These are phyloP conservation scores for Penicillium turbatum DNA, from an alignment of 495 filamentous ascomycete genomes.

Conservation along the genomic window DNA sequence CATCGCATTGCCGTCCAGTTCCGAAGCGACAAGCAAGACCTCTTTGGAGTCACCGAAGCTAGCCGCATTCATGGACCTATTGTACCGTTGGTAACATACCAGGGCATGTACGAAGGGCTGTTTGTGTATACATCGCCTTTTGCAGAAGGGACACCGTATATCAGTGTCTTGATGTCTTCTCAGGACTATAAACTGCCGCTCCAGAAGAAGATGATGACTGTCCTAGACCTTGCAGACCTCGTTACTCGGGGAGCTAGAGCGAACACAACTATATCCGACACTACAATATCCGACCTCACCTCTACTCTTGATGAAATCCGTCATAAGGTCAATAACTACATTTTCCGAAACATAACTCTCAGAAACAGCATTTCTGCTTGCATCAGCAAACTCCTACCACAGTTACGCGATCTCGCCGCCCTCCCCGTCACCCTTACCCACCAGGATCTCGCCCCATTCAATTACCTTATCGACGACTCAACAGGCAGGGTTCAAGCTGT, in stretches of 20 bases:
- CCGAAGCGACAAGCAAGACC: constrained; percentile 14
- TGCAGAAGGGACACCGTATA: constrained; percentile 15
- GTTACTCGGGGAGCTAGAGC: constrained; percentile 13
- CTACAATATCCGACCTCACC: constrained; percentile 5
- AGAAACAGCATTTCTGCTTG: constrained; percentile 9
- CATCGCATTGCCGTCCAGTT: constrained; percentile 13
- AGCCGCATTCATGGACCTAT: constrained; percentile 14
- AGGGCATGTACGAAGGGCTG: constrained; percentile 10
- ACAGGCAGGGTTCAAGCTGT: constrained; percentile 8
- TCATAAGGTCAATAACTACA: constrained; percentile 6
- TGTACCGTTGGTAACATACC: constrained; percentile 12
- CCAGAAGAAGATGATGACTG: constrained; percentile 10
- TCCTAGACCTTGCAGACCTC: constrained; percentile 10
- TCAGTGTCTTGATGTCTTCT: constrained; percentile 15
- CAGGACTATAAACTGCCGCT: constrained; percentile 12
- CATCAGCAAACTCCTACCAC: constrained; percentile 10
- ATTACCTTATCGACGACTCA: constrained; percentile 12
- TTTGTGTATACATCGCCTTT: constrained; percentile 15
- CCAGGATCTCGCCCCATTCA: constrained; percentile 11
- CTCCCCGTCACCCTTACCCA: constrained; percentile 9
- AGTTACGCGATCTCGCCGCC: constrained; percentile 5
- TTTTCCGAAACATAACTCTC: constrained; percentile 7
- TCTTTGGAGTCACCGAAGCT: constrained; percentile 13
- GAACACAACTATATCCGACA: constrained; percentile 9
- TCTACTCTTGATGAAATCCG: constrained; percentile 7